These are phyloP conservation scores for Cardamine resedifolia DNA, from an alignment of 345 rosid genomes.

Conservation along the genomic window DNA sequence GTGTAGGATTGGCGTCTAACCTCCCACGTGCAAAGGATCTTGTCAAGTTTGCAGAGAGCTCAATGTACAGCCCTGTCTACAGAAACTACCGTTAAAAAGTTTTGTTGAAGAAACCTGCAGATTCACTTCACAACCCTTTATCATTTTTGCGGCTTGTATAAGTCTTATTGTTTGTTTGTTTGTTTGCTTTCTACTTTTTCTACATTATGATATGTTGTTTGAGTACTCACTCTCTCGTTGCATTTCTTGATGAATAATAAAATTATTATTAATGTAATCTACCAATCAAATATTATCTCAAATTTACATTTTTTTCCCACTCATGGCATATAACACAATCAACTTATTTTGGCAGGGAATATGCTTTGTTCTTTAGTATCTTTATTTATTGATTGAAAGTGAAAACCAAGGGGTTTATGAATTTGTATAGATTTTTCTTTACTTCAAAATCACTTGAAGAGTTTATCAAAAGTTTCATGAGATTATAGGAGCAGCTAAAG, in stretches of 20 bases:
- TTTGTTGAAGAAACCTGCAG: conserved; percentile 28
- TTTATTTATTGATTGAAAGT: not conserved
- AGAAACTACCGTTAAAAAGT: conserved; percentile 66
- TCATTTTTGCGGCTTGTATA: conserved; percentile 24
- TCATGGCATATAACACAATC: not conserved
- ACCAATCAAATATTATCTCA: not conserved
- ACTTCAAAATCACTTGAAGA: not conserved
- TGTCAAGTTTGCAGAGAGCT: conserved; percentile 79
- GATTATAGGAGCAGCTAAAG: not conserved
- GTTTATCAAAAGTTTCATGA: not conserved
- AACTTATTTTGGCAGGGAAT: not conserved
- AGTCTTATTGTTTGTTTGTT: conserved; percentile 24
- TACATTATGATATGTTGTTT: conserved; percentile 4
- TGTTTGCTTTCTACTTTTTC: not conserved
- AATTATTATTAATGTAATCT: not conserved
- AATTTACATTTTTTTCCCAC: not conserved
- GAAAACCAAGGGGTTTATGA: not conserved
- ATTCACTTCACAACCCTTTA: not conserved
- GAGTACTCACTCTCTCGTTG: conserved; percentile 3
- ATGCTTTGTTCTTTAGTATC: not conserved
- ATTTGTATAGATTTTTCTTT: no score
- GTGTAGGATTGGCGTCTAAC: conserved; percentile 74
- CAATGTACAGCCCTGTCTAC: conserved; percentile 91
- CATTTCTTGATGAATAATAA: conserved; percentile 20
- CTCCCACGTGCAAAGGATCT: conserved; percentile 88